Conservation (phyloP, 1,139 yeast genomes). For the Geotrichum armillariae region DNA sequence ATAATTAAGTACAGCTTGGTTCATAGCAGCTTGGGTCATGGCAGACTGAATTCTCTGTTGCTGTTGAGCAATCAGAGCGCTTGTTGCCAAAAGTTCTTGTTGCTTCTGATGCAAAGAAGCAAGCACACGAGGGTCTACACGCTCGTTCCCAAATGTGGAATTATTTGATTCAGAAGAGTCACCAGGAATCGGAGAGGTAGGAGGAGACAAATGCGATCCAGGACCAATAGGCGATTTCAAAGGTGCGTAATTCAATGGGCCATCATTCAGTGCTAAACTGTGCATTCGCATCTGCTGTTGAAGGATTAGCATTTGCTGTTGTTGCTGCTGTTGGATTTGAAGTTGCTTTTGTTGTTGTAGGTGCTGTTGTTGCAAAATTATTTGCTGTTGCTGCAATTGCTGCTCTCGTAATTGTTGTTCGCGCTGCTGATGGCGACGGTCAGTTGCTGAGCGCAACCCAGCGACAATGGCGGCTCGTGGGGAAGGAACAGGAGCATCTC, state of each 20-base stretch:
- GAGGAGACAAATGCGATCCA: conserved; percentile 13
- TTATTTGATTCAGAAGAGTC: conserved; percentile 9
- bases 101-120: conserved; percentile 42
- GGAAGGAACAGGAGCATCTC: conserved; percentile 18
- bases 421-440: conserved; percentile 33
- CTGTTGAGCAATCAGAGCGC: conserved; percentile 38
- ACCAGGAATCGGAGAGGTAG: conserved; percentile 15
- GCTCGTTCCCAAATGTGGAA: conserved; percentile 7
- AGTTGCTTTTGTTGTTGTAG: not conserved
- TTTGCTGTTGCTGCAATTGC: conserved; percentile 3
- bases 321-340: conserved; percentile 9
- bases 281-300: conserved; percentile 11
- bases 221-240: conserved; percentile 14
- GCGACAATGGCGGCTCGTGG: conserved; percentile 38
- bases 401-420: conserved; percentile 19
- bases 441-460: conserved; percentile 37
- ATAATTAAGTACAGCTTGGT: conserved; percentile 25
- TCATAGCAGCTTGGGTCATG: conserved; percentile 24
- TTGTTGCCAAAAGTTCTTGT: conserved; percentile 40
- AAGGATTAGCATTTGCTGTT: conserved; percentile 9
- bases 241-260: not conserved
- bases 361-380: not conserved
- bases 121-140: conserved; percentile 20
- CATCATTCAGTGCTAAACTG: conserved; percentile 1
- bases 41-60: conserved; percentile 39